Percentiles rank a stretch among this genome's conserved stretches.
Conservation (phyloP, 345 rosid genomes). For the Dipteronia sinensis region DNA sequence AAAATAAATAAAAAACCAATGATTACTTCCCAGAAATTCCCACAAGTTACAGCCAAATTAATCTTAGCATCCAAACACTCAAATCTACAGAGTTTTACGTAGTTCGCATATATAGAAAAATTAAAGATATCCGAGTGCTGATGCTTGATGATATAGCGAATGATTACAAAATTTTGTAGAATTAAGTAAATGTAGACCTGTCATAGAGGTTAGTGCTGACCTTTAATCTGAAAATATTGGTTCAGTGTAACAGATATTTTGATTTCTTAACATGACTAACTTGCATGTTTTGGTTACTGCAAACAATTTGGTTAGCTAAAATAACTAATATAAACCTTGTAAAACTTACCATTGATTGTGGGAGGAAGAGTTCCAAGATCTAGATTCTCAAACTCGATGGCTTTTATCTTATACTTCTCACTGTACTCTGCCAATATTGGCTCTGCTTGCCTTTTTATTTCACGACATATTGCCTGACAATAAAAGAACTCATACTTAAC, state of each 20-base stretch:
- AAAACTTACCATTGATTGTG: conserved; percentile 50
- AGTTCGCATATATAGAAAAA: background rate
- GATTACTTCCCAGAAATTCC: background rate
- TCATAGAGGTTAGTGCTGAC: background rate
- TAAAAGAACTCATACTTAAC: conserved; percentile 10
- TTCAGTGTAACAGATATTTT: background rate
- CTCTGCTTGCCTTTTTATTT: conserved; percentile 44
- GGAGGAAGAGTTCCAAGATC: conserved; percentile 77
- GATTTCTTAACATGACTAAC: conserved; percentile 2
- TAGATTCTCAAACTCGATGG: conserved; percentile 53
- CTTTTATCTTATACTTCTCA: conserved; percentile 49
- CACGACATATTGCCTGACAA: conserved; percentile 59
- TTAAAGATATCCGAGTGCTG: background rate
- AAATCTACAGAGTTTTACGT: background rate
- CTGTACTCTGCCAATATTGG: conserved; percentile 64
- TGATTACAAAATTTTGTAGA: background rate
- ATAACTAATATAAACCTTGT: background rate
- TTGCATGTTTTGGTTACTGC: background rate
- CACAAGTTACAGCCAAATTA: background rate
- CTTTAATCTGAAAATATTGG: background rate
- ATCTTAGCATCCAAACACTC: background rate
- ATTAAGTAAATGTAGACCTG: background rate
- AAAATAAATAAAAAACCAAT: background rate
- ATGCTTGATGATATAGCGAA: conserved; percentile 8
- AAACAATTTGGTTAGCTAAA: background rate